Percentiles rank a stretch among this genome's conserved stretches.
Evolutionary conservation across 148 eudicot genomes (phyloP).

Genomic region (Vaccinium darrowii): DNA sequence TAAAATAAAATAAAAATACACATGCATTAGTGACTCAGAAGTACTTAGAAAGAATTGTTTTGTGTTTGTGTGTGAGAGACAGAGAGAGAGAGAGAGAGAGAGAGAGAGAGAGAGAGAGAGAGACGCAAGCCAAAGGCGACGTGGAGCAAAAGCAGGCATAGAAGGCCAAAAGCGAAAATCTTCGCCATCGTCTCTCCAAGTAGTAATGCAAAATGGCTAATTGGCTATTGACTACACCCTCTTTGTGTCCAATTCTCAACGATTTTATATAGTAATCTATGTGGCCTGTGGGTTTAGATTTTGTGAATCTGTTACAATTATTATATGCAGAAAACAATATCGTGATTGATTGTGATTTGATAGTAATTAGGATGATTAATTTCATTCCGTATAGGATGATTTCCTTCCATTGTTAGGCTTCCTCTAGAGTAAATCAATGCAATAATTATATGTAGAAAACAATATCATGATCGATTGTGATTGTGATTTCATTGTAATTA

Average conservation of each 20-base stretch:
- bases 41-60: too few relatives aligned
- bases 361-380: neutral
- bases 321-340: neutral
- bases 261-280: neutral
- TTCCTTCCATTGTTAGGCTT: neutral
- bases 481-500: neutral
- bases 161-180: neutral
- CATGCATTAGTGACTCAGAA: too few relatives aligned
- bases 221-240: neutral
- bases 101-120: slow-evolving; percentile 8
- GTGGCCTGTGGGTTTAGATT: neutral
- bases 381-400: neutral
- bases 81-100: neutral
- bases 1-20: too few relatives aligned
- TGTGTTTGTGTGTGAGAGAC: too few relatives aligned
- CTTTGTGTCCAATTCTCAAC: neutral
- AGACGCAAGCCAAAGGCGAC: neutral
- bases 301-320: neutral
- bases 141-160: neutral
- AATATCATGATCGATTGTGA: neutral
- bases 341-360: neutral
- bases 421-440: neutral
- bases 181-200: neutral
- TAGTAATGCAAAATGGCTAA: neutral
- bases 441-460: too few relatives aligned